Base-by-base conservation (phyloP, 768 basidiomycete species). In the Suillus variegatus region DNA sequence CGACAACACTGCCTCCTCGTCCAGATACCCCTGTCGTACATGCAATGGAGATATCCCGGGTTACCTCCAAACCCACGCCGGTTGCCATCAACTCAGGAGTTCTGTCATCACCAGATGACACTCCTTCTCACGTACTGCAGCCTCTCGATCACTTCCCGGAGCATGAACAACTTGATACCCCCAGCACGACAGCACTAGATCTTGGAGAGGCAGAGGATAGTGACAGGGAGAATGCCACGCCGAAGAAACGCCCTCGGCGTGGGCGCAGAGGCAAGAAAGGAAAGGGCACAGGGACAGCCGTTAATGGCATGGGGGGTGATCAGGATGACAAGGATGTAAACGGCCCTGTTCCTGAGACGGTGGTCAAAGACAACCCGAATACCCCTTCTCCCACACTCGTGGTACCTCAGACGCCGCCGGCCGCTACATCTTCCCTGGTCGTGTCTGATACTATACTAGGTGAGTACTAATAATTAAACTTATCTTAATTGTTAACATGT, bases 371-470 rank as follows among this genome's bases (percentile, higher is more conserved):
- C 32, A 70, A 70, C 47, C 78, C 76, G 57, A 75, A 77, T 22
- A 63, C 25, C 16, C 41, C 43, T 40, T 69, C 70, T 12, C 28
- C 64, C 44, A 67, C 67, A 22, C 44, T 78, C 52, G 38, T 79
- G n/a, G 66, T 76, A 28, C 70, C 73, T 47, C 69, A 73, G 36
- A 66, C 68, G n/a, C 70, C 63, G 10, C 71, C 67, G 28, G 57
- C 65, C 18, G 13, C 68, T 12, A 69, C 74, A 18, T 79, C 88
- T 7, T 90, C 89, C 0, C 78, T 94, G 51, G 71, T 86, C 25
- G 88, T 95, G 18, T 92, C 92, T 7, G 91, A 94, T 56, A 84
- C 81, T 1, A 79, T 94, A 51, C 83, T 95, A 40, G 93, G 93
- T 92, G 71, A 68, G 86, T 70, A 55, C 66, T n/a, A 36, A 41